Percentiles rank a stretch among this genome's conserved stretches.
Evolutionary conservation across 192 early-diverging fungal species (phyloP).

Genomic region (Entomortierella lignicola): DNA sequence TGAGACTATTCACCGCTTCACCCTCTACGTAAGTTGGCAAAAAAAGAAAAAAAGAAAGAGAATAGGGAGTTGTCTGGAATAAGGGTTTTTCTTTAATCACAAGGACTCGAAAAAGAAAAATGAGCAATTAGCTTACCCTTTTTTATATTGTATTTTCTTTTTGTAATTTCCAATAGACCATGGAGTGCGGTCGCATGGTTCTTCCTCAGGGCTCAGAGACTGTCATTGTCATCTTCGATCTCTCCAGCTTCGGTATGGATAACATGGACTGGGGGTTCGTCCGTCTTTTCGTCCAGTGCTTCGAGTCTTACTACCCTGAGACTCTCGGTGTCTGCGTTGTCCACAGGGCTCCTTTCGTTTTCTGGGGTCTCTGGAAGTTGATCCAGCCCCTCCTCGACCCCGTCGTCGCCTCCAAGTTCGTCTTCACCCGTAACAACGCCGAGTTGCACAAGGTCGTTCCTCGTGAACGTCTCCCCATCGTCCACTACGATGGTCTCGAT

Average conservation of each 20-base stretch:
- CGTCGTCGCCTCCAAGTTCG: constrained; percentile 88
- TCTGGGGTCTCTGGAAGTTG: constrained; percentile 86
- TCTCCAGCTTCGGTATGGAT: constrained; percentile 78
- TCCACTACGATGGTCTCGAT: constrained; percentile 69
- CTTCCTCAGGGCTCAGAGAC: constrained; percentile 70
- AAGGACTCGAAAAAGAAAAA: too few relatives aligned
- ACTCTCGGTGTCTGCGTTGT: constrained; percentile 84
- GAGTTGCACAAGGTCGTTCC: constrained; percentile 76
- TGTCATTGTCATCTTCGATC: constrained; percentile 81
- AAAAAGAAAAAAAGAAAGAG: neutral
- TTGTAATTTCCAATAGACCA: constrained; percentile 58
- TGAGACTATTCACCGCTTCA: constrained; percentile 74
- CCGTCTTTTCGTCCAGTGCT: constrained; percentile 80
- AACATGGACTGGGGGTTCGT: constrained; percentile 75
- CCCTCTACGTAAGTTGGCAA: constrained; percentile 66
- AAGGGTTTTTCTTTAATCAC: too few relatives aligned
- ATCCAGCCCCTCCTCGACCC: constrained; percentile 90
- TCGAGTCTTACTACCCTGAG: constrained; percentile 95
- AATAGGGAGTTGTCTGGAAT: too few relatives aligned
- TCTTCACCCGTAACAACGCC: constrained; percentile 73
- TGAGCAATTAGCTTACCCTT: too few relatives aligned
- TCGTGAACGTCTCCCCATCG: constrained; percentile 69
- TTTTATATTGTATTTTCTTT: too few relatives aligned
- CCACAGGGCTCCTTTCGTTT: constrained; percentile 92
- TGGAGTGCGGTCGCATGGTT: constrained; percentile 75